Base-by-base conservation (phyloP, 495 filamentous ascomycete species). In the Pseudevernia furfuracea region DNA sequence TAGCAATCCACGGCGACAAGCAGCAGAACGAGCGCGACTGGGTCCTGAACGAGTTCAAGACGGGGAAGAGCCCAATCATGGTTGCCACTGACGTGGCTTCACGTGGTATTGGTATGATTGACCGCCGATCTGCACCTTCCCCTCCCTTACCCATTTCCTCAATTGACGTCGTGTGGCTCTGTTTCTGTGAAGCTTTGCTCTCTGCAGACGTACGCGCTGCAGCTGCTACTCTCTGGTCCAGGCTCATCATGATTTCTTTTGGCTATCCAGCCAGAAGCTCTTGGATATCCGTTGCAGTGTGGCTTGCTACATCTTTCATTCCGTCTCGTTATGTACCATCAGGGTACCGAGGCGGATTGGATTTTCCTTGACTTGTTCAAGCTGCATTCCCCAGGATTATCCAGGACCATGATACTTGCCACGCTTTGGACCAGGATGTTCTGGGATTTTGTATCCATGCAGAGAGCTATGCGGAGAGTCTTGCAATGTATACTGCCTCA, bases 11-110 rank as follows among this genome's bases (percentile, higher is more conserved):
- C 81, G 94, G 94, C 72, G 94, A 98, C 83, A 98, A 98, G 81
- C 92, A 96, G 72, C 94, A 98, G 75, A 95, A 97, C 74, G 94
- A 98, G 79, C 92, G 94, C 80, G 94, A 98, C 80, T 98, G 94
- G 94, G 94, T 98, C 70, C 81, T 98, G 75, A 96, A 97, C 74
- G 94, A 98, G 76, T 98, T 98, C 84, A 98, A 97, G 86, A 91
- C 91, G 69, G 92, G 94, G 79, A 83, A 86, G 67, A 93, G 91
- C 65, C 89, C 89, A 58, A 84, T 96, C 65, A 84, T 98, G 75
- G 90, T 98, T 63, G 94, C 94, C 30, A 98, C 94, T 36, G 94
- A 98, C 76, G 94, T 98, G 60, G 94, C 94, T 59, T 95, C 94
- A 39, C 85, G 94, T 79, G 93, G 93, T 76, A 98, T 98, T 82